Evolutionary conservation across 106 monocot genomes (phyloP).

Genomic region (Xerophyta viscosa): DNA sequence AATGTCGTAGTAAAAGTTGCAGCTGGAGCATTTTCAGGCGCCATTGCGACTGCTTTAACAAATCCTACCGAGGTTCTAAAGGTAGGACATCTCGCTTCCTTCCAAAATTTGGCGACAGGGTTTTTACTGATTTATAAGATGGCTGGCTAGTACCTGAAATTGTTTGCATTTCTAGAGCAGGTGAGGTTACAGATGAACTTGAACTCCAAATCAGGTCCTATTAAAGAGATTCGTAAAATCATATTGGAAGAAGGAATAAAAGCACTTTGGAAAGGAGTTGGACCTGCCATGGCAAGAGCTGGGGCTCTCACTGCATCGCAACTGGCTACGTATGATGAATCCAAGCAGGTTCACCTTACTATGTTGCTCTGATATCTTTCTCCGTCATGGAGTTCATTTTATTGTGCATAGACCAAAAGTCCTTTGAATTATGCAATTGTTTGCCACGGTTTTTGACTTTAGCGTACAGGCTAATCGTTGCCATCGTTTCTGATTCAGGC

Average conservation of each 20-base stretch:
- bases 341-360: constrained; percentile 60
- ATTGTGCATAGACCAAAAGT: too few species aligned
- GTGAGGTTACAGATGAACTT: constrained; percentile 80
- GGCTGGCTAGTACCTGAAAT: not conserved
- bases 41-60: constrained; percentile 73
- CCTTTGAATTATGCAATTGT: too few species aligned
- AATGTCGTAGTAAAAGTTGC: constrained; percentile 76
- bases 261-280: constrained; percentile 96
- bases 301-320: constrained; percentile 86
- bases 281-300: constrained; percentile 89
- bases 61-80: constrained; percentile 90
- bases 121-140: too few species aligned
- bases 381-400: too few species aligned
- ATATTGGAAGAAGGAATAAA: constrained; percentile 46
- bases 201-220: constrained; percentile 34
- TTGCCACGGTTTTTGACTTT: too few species aligned
- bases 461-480: too few species aligned
- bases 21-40: constrained; percentile 87
- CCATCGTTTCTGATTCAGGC: too few species aligned
- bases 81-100: constrained; percentile 36
- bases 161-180: constrained; percentile 20
- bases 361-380: too few species aligned
- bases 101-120: not conserved
- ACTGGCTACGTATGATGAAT: constrained; percentile 90
- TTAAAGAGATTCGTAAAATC: constrained; percentile 43